Evolutionary conservation across 164 flowering plant species (phyloP).

Genomic region (Chloranthus sessilifolius): DNA sequence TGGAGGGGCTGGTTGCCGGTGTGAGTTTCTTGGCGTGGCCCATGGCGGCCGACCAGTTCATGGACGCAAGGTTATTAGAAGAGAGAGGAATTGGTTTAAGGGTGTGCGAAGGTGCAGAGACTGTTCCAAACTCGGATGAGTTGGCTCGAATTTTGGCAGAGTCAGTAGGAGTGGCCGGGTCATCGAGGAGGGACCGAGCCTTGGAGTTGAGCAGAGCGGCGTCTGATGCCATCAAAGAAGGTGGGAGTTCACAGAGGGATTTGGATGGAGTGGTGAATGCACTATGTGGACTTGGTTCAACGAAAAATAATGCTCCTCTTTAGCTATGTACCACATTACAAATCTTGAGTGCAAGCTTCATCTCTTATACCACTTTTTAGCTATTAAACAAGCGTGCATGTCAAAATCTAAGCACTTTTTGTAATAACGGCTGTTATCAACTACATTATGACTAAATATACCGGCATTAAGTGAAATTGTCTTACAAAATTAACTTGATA

Average conservation of each 20-base stretch:
- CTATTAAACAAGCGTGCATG: too few relatives aligned
- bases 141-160: conserved; percentile 7
- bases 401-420: too few relatives aligned
- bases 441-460: too few relatives aligned
- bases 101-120: conserved; percentile 23
- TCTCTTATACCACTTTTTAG: too few relatives aligned
- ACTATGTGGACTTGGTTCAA: not conserved
- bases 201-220: conserved; percentile 6
- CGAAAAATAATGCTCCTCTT: too few relatives aligned
- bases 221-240: conserved; percentile 1
- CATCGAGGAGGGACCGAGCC: conserved; percentile 3
- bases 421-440: too few relatives aligned
- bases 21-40: conserved; percentile 2
- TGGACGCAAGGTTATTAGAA: conserved; percentile 6
- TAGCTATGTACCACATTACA: too few relatives aligned
- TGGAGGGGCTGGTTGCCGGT: not conserved
- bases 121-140: conserved; percentile 6
- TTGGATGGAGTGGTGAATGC: conserved; percentile 8
- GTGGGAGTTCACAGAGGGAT: conserved; percentile 13
- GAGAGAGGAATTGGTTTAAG: conserved; percentile 20
- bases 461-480: too few relatives aligned
- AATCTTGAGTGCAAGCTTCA: too few relatives aligned
- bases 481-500: too few relatives aligned
- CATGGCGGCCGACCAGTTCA: conserved; percentile 1
- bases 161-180: not conserved